Evolutionary conservation across 2,329 filamentous ascomycete genomes (phyloP), one percentile per base, ranked within the genome.

Genomic region (Colletotrichum scovillei): DNA sequence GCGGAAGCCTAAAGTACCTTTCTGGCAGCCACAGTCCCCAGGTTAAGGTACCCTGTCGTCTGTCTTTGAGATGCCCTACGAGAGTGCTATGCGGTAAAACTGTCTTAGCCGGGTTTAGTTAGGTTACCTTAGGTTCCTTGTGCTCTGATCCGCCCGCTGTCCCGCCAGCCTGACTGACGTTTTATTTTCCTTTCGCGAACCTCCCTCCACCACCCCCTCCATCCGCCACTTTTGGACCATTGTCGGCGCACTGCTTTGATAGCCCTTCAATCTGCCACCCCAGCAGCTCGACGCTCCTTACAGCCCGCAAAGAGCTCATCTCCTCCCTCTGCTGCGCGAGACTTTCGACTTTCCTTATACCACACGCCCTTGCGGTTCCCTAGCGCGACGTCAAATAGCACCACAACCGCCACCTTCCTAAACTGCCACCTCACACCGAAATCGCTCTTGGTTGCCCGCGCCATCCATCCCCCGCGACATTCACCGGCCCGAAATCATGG

Each of bases 401-500:
- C 35, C 59, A n/a, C 64, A 62, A 32, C 69, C 67, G 63, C 69
- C 52, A 60, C 26, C 19, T 67, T 42, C 38, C 38, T 42, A 16
- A 19, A 32, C 68, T 72, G 63, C 68, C 49, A 63, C 26, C 24
- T 67, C 53, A 38, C 30, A 49, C 38, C 53, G 55, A 72, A 56
- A 19, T 72, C 67, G 57, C 38, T 52, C n/a, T 30, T 52, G 56
- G 56, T 16, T 19, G 30, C 38, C 68, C 69, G 35, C 38, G 42
- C 38, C 46, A 8, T n/a, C n/a, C 5, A 42, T 11, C 42, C 19
- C n/a, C 52, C 57, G 26, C 63, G 42, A 63, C 14, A n/a, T 22
- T 22, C 16, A 46, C 26, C 42, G 32, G n/a, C n/a, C 38, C 12
- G 16, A 60, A 80, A 80, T 71, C 81, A 96, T 96, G 94, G 92